Evolutionary conservation across 1,139 yeast genomes (phyloP).

Genomic region (Lodderomyces jiufengensis): DNA sequence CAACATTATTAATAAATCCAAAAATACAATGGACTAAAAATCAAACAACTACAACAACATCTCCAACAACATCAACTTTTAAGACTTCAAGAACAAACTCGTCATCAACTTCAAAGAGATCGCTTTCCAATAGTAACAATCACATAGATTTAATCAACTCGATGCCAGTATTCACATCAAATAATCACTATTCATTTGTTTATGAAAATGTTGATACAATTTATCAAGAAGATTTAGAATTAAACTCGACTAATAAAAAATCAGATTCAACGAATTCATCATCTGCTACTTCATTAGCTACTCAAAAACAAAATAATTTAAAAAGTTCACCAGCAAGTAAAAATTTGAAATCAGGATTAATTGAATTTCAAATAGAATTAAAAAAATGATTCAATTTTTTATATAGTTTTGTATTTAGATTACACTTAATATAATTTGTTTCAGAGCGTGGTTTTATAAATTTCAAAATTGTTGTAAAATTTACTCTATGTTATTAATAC

Average conservation of each 20-base stretch:
- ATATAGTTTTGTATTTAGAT: too few species aligned
- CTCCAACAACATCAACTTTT: background rate
- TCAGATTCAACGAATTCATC: constrained; percentile 1
- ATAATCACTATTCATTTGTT: constrained; percentile 19
- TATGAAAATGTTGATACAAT: constrained; percentile 17
- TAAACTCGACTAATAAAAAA: background rate
- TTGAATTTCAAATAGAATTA: constrained; percentile 33
- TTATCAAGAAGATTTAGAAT: constrained; percentile 5
- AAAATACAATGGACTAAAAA: constrained; percentile 12
- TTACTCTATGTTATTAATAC: too few species aligned
- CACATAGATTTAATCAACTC: constrained; percentile 1
- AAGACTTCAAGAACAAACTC: too few species aligned
- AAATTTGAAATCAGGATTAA: constrained; percentile 37
- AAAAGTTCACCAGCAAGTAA: constrained; percentile 17
- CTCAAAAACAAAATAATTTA: too few species aligned
- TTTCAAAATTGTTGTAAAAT: too few species aligned
- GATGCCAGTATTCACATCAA: constrained; percentile 15
- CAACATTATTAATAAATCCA: constrained; percentile 11
- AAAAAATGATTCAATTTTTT: constrained; percentile 7
- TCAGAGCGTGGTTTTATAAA: too few species aligned
- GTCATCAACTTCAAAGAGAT: background rate
- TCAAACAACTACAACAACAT: constrained; percentile 6
- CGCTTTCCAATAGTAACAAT: background rate
- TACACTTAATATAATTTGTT: too few species aligned
- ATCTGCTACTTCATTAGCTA: too few species aligned